These are phyloP conservation scores for Cladosporium austrohemisphaericum DNA, from an alignment of 2,329 filamentous ascomycete genomes.

Conservation along the genomic window DNA sequence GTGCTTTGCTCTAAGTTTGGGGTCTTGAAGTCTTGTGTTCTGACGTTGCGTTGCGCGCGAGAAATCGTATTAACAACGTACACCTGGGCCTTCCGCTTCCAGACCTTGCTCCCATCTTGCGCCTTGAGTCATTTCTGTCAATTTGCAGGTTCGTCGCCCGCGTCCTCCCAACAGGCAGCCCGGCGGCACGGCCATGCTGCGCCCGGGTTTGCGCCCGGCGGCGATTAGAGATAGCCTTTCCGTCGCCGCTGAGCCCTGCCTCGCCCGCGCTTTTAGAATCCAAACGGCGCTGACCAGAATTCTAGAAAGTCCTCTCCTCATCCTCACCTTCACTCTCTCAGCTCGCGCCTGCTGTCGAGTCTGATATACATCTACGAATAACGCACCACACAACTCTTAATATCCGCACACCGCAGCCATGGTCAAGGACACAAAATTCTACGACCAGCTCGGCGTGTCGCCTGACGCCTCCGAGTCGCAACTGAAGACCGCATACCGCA, in stretches of 20 bases:
- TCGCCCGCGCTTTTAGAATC: too few species aligned
- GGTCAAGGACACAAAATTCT: constrained; percentile 76
- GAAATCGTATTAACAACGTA: too few species aligned
- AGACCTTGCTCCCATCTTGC: too few species aligned
- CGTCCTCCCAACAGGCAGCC: too few species aligned
- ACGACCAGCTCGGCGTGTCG: constrained; percentile 74
- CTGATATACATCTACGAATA: not conserved
- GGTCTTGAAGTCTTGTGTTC: too few species aligned
- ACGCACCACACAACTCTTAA: not conserved
- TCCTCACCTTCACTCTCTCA: not conserved
- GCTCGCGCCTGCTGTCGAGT: not conserved
- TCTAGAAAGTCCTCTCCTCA: constrained; percentile 8
- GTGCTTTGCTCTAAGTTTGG: too few species aligned
- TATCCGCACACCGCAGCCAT: constrained; percentile 48
- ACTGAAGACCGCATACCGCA: constrained; percentile 87
- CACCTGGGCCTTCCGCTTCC: too few species aligned
- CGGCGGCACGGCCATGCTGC: too few species aligned
- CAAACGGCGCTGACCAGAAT: constrained; percentile 8
- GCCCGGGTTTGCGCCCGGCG: constrained; percentile 2
- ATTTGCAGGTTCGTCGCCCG: too few species aligned
- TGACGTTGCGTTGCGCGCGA: too few species aligned
- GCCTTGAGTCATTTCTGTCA: too few species aligned
- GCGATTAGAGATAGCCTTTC: constrained; percentile 10
- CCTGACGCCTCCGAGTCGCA: constrained; percentile 78
- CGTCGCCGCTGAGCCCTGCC: constrained; percentile 1